Evolutionary conservation across 371 early-diverging fungal genomes (phyloP), one percentile per base, ranked within the genome.

Genomic region (Synchytrium microbalum): DNA sequence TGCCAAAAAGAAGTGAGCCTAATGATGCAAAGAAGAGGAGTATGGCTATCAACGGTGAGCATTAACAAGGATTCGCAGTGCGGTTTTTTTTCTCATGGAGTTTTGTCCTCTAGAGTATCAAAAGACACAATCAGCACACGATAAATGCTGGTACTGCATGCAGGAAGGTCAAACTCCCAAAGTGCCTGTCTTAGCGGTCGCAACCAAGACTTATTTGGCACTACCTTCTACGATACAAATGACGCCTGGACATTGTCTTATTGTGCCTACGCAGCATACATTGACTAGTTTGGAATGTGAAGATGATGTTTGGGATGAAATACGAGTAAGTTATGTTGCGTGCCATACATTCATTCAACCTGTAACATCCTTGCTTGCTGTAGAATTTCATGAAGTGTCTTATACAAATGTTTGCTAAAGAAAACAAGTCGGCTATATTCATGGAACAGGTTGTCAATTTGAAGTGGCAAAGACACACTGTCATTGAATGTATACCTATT

Each of bases 361-460:
- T 53, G 16, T n/a, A 19, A 31, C 38, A 23, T 60, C 46, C 57
- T 13, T 16, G 0, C 54, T 8, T 58, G 46, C 38, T 25, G 5
- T 67, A 88, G 80, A 96, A 95, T 69, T 96, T 95, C 69, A 89
- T 92, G 88, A 96, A 96, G 72, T 91, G 90, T 65, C 72, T 96
- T 59, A 81, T 92, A 63, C 86, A 83, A 63, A 92, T 93, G 92
- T 89, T 90, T 75, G 89, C 83, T 33, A 83, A 68, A 38, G 62
- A 78, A n/a, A 77, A 80, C 38, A 72, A 83, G 64, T 85, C 87
- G 10, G 86, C 88, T 0, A 71, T 95, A 10, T 96, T 96, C 74
- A 84, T 92, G 73, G 97, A 96, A 64, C 91, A 92, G 0, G 92
- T 92, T 1, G 73, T 86, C 32, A 85, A 88, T 54, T 66, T 88